These are phyloP conservation scores for Sporormia fimetaria DNA, from an alignment of 495 filamentous ascomycete species.

Conservation along the genomic window DNA sequence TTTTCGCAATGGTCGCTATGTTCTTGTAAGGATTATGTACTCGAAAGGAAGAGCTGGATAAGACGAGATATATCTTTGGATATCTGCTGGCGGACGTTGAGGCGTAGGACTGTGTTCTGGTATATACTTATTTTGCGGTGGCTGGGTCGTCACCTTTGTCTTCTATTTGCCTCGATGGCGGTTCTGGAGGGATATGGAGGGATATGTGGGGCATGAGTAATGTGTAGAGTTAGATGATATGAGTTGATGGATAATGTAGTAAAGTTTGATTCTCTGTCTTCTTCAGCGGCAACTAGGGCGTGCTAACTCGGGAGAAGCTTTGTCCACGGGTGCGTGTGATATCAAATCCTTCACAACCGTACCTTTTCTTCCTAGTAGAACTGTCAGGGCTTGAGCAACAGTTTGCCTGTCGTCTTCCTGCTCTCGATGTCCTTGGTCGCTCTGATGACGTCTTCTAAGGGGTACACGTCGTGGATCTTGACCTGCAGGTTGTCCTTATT, in stretches of 20 bases:
- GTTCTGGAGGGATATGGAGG: not conserved
- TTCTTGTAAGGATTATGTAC: no score
- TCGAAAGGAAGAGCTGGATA: no score
- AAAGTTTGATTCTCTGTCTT: not conserved
- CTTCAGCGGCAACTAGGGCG: not conserved
- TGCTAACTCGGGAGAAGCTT: not conserved
- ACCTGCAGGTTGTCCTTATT: slow-evolving; percentile 56
- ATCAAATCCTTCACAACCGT: no score
- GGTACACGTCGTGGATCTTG: slow-evolving; percentile 69
- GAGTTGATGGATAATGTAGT: not conserved
- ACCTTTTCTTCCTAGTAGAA: not conserved
- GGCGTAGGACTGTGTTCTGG: no score
- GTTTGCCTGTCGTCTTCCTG: slow-evolving; percentile 1
- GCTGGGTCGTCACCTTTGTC: slow-evolving; percentile 34
- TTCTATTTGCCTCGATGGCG: not conserved
- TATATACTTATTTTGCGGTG: no score
- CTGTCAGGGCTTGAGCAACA: not conserved
- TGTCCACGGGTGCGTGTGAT: no score
- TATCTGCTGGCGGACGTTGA: no score
- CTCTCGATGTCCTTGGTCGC: not conserved
- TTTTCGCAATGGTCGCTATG: no score
- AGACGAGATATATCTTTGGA: no score
- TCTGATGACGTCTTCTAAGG: slow-evolving; percentile 26
- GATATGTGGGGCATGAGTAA: no score
- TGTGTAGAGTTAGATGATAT: slow-evolving; percentile 1